Evolutionary conservation across 2,329 filamentous ascomycete species (phyloP), one percentile per base, ranked within the genome.

Genomic region (Fusarium sp.): DNA sequence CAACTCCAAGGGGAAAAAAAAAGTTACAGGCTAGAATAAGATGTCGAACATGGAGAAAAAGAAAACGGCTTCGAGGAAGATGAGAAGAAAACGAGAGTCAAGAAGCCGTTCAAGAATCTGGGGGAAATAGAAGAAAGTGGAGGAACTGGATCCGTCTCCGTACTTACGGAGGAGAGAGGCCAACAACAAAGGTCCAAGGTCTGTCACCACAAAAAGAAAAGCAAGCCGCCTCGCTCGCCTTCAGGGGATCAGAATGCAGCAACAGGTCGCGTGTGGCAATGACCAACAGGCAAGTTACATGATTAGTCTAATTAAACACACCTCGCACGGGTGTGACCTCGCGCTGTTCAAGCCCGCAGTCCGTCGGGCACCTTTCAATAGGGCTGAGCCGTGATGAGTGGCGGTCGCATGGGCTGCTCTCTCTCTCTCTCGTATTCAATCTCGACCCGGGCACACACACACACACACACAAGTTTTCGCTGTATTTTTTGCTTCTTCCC

Each of bases 241-340:
- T 27, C 56, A 58, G 22, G 34, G 34, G 37, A 50, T 67, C 69
- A 66, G 73, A 76, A 77, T 29, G 65, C 45, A 76, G 75, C 27
- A 77, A 76, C 58, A 75, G 75, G 71, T 77, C 75, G 75, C 71
- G 75, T 77, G 74, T 71, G 58, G 31, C 42, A 54, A 54, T 54
- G 47, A 31, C 47, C 47, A 31, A 31, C 47, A 54, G 27, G 10
- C 64, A 64, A 52, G 37, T 22, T 52, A 34, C 54, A 67, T 57
- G 35, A 16, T 18, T 38, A 20, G 38, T 62, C 47, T 31, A 70
- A 57, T 66, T 66, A 70, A 65, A 47, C 42, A 52, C 18, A 57
- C 22, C 31, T 20, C 34, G 61, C 22, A 57, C 22, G 47, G 47
- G 47, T 31, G 47, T 54, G 27, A 31, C 47, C 47, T 54, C 47